Base-by-base conservation (phyloP, 371 early-diverging fungal species). In the Syncephalis plumigaleata region DNA sequence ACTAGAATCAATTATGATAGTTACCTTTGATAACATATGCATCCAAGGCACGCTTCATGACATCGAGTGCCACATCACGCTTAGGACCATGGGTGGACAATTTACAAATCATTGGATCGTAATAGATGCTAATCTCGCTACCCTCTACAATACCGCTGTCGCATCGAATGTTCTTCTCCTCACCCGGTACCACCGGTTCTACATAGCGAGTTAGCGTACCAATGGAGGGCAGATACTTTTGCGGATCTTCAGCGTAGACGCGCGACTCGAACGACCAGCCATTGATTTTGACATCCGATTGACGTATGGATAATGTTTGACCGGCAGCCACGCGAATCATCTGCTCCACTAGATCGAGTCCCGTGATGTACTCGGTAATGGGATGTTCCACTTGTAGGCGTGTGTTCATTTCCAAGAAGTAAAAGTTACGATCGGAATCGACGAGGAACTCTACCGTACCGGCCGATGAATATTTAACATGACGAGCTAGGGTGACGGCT, bases 381-480 rank as follows among this genome's bases (percentile, higher is more conserved):
- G 97, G 95, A 67, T 97, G 98, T 65, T 98, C 98, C 39, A 91
- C 92, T 54, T 88, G 88, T 38, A 88, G 66, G 18, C 88, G 76
- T 2, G 87, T 85, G 57, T 88, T 88, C 85, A 88, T 83, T 55
- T 88, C 88, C 59, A 88, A 61, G 53, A 88, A 86, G 65, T 82
- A 91, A 48, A 87, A 85, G 47, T 84, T 73, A 64, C 58, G 76
- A 53, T 72, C 55, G 64, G 65, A 58, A 52, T 75, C 81, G 44
- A 82, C 68, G 43, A 91, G 66, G 55, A 89, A 91, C 60, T 91
- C 92, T 31, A 83, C 90, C 3, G 92, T 91, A 42, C 81, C 81
- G 22, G 87, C 87, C 9, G 84, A 84, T 40, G 70, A 70, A 63
- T 90, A 92, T 11, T 75, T 73, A 44, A 83, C 92, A 58, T 75